A percentile compares a stretch with the other conserved stretches of the same genome.
These are phyloP conservation scores for Yamagishiella unicocca DNA, from an alignment of 139 green algal species.

Conservation along the genomic window DNA sequence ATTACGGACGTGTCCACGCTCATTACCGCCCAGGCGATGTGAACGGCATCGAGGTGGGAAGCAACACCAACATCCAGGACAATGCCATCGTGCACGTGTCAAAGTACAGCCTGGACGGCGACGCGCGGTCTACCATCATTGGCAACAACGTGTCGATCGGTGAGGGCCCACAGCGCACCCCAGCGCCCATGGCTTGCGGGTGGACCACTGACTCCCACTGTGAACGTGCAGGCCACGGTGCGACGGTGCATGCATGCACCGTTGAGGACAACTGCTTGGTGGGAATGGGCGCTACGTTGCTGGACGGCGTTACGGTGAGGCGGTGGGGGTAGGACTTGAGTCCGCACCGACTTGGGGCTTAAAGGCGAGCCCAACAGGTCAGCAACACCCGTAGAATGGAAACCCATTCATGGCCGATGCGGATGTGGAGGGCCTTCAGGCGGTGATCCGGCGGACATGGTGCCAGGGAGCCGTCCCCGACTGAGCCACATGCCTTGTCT, in stretches of 20 bases:
- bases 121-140: constrained; percentile 78
- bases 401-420: no score
- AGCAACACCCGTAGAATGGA: no score
- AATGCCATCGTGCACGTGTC: constrained; percentile 92
- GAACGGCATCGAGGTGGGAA: constrained; percentile 88
- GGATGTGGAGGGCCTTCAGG: no score
- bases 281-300: constrained; percentile 92
- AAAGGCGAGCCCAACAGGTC: no score
- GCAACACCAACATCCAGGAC: constrained; percentile 93
- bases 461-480: no score
- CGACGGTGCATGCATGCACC: constrained; percentile 88
- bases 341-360: no score
- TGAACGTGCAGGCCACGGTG: constrained; percentile 76
- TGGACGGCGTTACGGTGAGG: constrained; percentile 85
- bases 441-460: no score
- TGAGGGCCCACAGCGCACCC: no score
- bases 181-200: no score
- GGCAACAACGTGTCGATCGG: constrained; percentile 79
- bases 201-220: no score
- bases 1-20: no score
- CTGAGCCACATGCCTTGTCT: no score
- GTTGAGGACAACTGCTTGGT: constrained; percentile 90
- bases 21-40: constrained; percentile 84
- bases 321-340: not conserved
- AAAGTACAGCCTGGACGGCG: constrained; percentile 72